Evolutionary conservation across 2,329 filamentous ascomycete species (phyloP).

Genomic region (Xylaria polymorpha): DNA sequence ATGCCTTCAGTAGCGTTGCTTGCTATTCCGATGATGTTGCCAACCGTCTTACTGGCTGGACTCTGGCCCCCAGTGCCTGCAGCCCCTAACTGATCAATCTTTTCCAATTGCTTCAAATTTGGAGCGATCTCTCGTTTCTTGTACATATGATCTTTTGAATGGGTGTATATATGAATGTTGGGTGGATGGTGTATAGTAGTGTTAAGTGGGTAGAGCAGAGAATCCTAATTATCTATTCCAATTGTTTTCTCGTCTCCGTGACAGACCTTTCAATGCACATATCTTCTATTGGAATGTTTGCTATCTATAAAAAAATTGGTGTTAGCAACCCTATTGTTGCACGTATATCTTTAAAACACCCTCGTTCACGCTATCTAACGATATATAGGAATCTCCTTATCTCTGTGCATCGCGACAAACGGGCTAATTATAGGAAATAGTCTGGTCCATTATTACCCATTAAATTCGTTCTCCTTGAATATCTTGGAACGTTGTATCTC

Average conservation of each 20-base stretch:
- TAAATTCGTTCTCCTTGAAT: no score
- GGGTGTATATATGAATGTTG: background rate
- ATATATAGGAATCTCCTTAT: no score
- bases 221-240: no score
- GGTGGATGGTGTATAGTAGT: background rate
- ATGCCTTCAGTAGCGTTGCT: conserved; percentile 56
- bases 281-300: no score
- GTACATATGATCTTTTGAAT: background rate
- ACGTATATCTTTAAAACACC: no score
- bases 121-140: background rate
- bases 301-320: no score
- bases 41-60: conserved; percentile 47
- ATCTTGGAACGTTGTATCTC: no score
- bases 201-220: background rate
- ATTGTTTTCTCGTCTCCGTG: background rate
- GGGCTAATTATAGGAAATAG: no score
- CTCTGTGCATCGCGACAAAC: no score
- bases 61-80: conserved; percentile 14
- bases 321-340: no score
- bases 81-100: background rate
- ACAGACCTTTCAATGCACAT: background rate
- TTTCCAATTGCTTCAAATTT: background rate
- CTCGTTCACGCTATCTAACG: no score
- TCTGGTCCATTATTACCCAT: no score
- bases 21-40: conserved; percentile 65